Conservation (phyloP, 495 filamentous ascomycete genomes). For the Penicillium canescens region DNA sequence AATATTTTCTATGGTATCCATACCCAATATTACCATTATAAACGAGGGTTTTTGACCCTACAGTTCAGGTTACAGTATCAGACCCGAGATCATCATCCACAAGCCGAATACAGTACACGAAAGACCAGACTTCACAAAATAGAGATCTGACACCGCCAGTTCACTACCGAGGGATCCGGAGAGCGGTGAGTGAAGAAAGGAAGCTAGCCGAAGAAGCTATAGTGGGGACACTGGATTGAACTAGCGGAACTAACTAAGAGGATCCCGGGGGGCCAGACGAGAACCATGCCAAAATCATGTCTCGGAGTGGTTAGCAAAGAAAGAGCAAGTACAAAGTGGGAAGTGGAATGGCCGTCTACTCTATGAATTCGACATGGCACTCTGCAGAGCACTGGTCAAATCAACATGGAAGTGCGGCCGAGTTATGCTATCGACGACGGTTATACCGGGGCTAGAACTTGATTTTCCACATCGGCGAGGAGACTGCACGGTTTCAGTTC, state of each 20-base stretch:
- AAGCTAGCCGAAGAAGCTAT: too few relatives aligned
- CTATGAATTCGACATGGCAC: conserved; percentile 68
- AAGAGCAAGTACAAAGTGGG: neutral
- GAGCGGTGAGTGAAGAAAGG: too few relatives aligned
- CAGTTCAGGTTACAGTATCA: too few relatives aligned
- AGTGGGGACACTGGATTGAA: neutral
- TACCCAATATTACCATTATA: too few relatives aligned
- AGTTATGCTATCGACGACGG: conserved; percentile 60
- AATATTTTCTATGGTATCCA: too few relatives aligned
- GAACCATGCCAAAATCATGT: neutral
- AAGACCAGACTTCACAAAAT: neutral
- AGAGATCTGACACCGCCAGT: conserved; percentile 6
- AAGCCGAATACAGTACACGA: too few relatives aligned
- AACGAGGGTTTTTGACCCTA: too few relatives aligned
- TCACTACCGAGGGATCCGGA: neutral
- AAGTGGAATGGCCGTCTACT: neutral
- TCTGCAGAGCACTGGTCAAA: conserved; percentile 83
- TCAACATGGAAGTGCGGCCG: conserved; percentile 90
- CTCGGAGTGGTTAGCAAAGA: neutral
- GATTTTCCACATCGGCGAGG: conserved; percentile 23
- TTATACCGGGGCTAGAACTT: conserved; percentile 50
- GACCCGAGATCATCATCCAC: too few relatives aligned
- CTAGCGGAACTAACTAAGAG: neutral
- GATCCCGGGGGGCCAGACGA: neutral
- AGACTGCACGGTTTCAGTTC: neutral